These are phyloP conservation scores for Candida ulmi DNA, from an alignment of 805 yeast genomes.

Conservation along the genomic window DNA sequence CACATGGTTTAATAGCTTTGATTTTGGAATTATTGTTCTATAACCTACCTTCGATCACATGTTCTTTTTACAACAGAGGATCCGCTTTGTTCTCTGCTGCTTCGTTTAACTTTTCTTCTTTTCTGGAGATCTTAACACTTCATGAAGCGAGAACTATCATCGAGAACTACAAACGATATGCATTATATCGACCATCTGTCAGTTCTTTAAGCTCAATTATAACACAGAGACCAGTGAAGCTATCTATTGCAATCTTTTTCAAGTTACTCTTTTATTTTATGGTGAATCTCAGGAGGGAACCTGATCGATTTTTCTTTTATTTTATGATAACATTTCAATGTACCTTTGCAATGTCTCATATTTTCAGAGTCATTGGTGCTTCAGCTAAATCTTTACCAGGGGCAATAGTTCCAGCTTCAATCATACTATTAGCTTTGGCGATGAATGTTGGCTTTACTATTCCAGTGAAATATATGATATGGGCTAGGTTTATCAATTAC, in stretches of 20 bases:
- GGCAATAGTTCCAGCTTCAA: conserved; percentile 52
- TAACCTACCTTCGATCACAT: conserved; percentile 37
- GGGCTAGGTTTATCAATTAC: conserved; percentile 60
- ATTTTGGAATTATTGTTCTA: conserved; percentile 52
- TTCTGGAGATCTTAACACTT: conserved; percentile 47
- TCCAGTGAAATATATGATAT: conserved; percentile 47
- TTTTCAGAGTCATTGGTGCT: conserved; percentile 49
- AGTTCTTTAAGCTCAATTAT: conserved; percentile 61
- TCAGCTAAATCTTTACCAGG: conserved; percentile 37
- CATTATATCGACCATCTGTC: conserved; percentile 68
- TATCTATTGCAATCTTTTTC: conserved; percentile 39
- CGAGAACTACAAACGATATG: conserved; percentile 65
- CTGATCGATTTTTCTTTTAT: conserved; percentile 52
- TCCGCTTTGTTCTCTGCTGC: conserved; percentile 62
- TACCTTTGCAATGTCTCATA: conserved; percentile 46
- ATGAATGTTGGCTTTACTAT: conserved; percentile 51
- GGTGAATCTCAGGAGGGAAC: conserved; percentile 40
- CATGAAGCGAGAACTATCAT: conserved; percentile 56
- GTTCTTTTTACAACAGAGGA: conserved; percentile 45
- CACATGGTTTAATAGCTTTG: conserved; percentile 45
- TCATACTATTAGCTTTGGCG: conserved; percentile 39
- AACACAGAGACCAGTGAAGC: conserved; percentile 59
- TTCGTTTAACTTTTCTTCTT: conserved; percentile 49
- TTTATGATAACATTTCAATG: conserved; percentile 34
- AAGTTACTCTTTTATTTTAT: conserved; percentile 51